Percentiles rank a stretch among this genome's conserved stretches.
Conservation (phyloP, 306 rosid species). For the Acacia confusa region DNA sequence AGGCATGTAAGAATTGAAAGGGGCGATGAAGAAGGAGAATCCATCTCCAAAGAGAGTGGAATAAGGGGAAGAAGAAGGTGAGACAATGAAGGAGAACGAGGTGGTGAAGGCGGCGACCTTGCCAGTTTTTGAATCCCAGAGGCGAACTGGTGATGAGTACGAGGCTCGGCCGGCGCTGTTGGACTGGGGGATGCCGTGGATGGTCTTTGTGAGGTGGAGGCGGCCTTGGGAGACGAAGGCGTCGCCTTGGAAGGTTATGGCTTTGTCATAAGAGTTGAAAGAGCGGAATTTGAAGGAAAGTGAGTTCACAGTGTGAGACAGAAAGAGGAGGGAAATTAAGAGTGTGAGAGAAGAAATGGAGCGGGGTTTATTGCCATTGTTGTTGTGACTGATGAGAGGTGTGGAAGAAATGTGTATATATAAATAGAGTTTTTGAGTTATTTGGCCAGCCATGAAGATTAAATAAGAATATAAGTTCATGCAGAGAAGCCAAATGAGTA, state of each 20-base stretch:
- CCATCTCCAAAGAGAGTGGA: background rate
- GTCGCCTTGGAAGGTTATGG: slow-evolving; percentile 29
- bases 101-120: slow-evolving; percentile 17
- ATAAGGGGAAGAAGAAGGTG: background rate
- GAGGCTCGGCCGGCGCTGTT: slow-evolving; percentile 42
- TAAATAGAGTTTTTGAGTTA: background rate
- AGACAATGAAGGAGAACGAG: slow-evolving; percentile 22
- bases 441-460: background rate
- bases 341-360: background rate
- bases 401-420: background rate
- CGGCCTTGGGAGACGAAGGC: background rate
- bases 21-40: slow-evolving; percentile 39
- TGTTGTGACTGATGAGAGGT: background rate
- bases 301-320: background rate
- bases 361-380: background rate
- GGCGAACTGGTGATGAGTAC: slow-evolving; percentile 26
- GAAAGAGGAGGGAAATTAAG: background rate
- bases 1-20: slow-evolving; percentile 4
- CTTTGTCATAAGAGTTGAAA: slow-evolving; percentile 6
- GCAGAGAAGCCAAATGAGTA: background rate
- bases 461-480: background rate
- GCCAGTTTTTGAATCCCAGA: slow-evolving; percentile 37
- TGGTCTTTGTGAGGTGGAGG: slow-evolving; percentile 16
- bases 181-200: background rate
- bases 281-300: background rate